Evolutionary conservation across 106 monocot genomes (phyloP).

Genomic region (Platanthera zijinensis): DNA sequence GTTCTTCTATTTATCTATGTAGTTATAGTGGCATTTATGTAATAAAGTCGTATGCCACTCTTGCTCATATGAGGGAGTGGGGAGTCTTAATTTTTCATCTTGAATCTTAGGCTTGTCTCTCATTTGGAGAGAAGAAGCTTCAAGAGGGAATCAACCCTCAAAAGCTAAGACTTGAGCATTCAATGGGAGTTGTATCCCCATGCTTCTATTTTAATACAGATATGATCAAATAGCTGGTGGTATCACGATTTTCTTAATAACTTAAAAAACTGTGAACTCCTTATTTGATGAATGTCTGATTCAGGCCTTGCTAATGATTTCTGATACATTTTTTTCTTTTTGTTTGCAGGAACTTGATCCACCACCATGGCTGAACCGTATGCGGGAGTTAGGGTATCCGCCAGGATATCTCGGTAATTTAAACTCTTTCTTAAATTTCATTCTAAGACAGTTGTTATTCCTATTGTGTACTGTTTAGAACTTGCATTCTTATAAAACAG

Average conservation of each 20-base stretch:
- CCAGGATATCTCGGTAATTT: conserved; percentile 83
- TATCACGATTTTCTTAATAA: not conserved
- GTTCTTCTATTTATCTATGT: too few species aligned
- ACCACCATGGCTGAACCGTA: conserved; percentile 79
- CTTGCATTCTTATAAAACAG: too few species aligned
- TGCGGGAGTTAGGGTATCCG: conserved; percentile 86
- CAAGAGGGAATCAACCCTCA: too few species aligned
- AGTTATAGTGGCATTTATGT: too few species aligned
- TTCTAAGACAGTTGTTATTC: too few species aligned
- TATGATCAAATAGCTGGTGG: not conserved
- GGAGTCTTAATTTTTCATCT: too few species aligned
- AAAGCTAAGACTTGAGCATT: too few species aligned
- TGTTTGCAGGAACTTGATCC: conserved; percentile 72
- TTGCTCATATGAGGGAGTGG: too few species aligned
- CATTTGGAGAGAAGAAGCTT: too few species aligned
- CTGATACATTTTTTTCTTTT: not conserved
- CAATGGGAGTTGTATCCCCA: not conserved
- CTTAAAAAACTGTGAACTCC: not conserved
- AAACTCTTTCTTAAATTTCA: not conserved
- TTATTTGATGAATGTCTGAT: not conserved
- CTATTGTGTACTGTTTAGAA: too few species aligned
- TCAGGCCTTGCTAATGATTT: not conserved
- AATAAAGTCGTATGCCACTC: too few species aligned
- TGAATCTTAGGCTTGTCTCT: too few species aligned
- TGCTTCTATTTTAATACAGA: not conserved